Base-by-base conservation (phyloP, 768 basidiomycete genomes). In the Leccinum aurantiacum region DNA sequence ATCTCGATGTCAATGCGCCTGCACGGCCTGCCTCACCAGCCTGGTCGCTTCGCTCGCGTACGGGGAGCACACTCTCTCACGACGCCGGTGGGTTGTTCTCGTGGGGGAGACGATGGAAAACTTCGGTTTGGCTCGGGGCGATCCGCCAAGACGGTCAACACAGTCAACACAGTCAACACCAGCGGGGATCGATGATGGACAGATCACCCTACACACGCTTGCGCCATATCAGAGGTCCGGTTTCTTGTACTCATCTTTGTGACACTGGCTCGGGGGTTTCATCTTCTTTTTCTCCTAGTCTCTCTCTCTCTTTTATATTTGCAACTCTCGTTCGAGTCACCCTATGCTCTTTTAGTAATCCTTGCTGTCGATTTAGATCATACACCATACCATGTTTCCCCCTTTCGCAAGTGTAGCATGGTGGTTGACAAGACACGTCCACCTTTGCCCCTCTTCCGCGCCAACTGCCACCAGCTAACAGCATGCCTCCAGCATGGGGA, bases 1-100 rank as follows among this genome's bases (percentile, higher is more conserved):
- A 82, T 63, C 75, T 87, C 22, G 84, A 89, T 38, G 77, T 81
- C 24, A 79, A 78, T 25, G 75, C 41, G 60, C 77, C 62, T 49
- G 71, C 77, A 4, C 84, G 91, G 24, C 91, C 91, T 3, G 81
- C 77, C 17, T 93, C 91, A 5, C 91, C 91, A 0, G 87, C 90
- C 0, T 93, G 90, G 90, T 92, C 90, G 0, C 87, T 92, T 79
- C 87, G 91, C 17, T 93, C 91, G 22, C 81, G 87, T 25, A 81
- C 88, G 1, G 90, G 89, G n/a, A 90, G 90, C 64, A 70, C 84
- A 0, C 81, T 85, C 53, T 89, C 89, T 6, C 85, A 87, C 62
- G 88, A 89, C n/a, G 80, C 81, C 4, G 81, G 80, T 19, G 83
- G 88, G 1, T 73, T 91, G 47, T 90, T 92, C 71, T 87, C 86